Evolutionary conservation across 768 basidiomycete species (phyloP).

Genomic region (Sarcodon sp.): DNA sequence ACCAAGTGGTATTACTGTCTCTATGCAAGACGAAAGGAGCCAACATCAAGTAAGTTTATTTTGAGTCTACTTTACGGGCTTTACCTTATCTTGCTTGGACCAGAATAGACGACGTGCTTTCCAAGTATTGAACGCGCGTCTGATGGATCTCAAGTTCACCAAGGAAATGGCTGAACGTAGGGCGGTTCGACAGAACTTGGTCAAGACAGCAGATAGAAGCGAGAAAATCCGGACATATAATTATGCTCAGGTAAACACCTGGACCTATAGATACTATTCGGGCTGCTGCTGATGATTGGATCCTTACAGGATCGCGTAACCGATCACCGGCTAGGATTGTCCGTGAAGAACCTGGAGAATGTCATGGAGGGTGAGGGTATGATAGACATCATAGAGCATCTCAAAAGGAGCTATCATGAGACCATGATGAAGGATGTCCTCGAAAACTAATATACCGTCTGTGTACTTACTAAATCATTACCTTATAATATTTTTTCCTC

Average conservation of each 20-base stretch:
- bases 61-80: background rate
- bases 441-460: background rate
- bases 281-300: background rate
- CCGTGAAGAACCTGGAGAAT: constrained; percentile 49
- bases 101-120: constrained; percentile 93
- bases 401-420: constrained; percentile 25
- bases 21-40: constrained; percentile 96
- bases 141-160: constrained; percentile 69
- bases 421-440: constrained; percentile 13
- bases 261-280: background rate
- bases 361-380: constrained; percentile 59
- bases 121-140: constrained; percentile 73
- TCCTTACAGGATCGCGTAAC: constrained; percentile 70
- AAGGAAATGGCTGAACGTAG: constrained; percentile 62
- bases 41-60: constrained; percentile 68
- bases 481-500: no score
- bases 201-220: constrained; percentile 74
- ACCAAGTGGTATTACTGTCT: constrained; percentile 88
- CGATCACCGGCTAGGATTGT: constrained; percentile 79
- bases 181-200: constrained; percentile 55
- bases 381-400: constrained; percentile 40
- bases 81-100: background rate
- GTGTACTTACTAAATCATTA: no score
- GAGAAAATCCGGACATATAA: constrained; percentile 97
- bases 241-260: constrained; percentile 54